phyloP scores from a whole-genome alignment of 208 protist species.

The Crithidia sp. region DNA sequence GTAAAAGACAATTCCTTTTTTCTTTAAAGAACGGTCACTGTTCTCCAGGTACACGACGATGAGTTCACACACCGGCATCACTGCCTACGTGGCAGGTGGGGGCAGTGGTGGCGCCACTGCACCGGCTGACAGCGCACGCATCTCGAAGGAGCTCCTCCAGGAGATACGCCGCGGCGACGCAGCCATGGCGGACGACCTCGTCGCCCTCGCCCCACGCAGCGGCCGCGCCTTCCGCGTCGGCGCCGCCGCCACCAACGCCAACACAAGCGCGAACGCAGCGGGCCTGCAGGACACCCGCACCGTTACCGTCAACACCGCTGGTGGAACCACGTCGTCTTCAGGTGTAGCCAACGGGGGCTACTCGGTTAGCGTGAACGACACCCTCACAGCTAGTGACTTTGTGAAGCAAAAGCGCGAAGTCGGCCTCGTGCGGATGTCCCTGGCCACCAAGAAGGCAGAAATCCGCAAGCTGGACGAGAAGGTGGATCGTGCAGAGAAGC shows the following conservation, averaged over 20 bases:
- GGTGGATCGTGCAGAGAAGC: conserved; percentile 90
- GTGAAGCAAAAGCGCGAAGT: conserved; percentile 95
- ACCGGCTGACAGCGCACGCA: conserved; percentile 20
- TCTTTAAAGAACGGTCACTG: neutral
- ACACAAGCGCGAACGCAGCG: too few species aligned
- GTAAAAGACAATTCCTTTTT: neutral
- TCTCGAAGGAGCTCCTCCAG: conserved; percentile 56
- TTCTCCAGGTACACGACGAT: neutral
- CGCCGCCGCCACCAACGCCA: neutral
- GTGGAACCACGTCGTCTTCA: neutral
- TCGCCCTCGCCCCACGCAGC: conserved; percentile 39
- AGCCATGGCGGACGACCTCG: conserved; percentile 61
- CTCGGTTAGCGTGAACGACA: conserved; percentile 22
- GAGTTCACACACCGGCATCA: neutral
- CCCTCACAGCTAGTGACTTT: conserved; percentile 79
- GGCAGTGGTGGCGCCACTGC: conserved; percentile 1
- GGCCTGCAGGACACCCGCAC: neutral
- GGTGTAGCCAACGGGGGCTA: neutral
- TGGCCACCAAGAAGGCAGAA: conserved; percentile 93
- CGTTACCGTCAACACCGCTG: neutral
- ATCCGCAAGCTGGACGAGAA: conserved; percentile 95
- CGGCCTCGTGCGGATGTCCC: conserved; percentile 95
- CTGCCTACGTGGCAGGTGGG: neutral
- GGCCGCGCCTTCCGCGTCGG: conserved; percentile 9
- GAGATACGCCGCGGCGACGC: conserved; percentile 73